These are phyloP conservation scores for Wilcoxina mikolae DNA, from an alignment of 495 filamentous ascomycete species.

Conservation along the genomic window DNA sequence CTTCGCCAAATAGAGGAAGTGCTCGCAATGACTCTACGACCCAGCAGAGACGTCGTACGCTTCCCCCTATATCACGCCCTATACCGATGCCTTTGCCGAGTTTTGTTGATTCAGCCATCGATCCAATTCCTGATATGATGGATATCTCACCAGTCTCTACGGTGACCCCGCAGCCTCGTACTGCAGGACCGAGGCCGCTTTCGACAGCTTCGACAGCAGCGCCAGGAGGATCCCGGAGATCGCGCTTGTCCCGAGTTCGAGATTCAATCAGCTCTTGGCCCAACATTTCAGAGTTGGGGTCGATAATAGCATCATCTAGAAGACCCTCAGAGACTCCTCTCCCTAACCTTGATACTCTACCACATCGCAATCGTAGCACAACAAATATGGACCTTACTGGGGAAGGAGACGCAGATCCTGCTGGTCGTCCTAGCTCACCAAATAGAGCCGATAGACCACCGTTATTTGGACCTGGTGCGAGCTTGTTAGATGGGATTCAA, in stretches of 20 bases:
- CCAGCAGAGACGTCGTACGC: slow-evolving; percentile 19
- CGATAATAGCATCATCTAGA: slow-evolving; percentile 15
- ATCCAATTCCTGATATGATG: slow-evolving; percentile 27
- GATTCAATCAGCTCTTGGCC: slow-evolving; percentile 29
- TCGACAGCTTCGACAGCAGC: slow-evolving; percentile 4
- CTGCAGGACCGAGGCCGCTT: slow-evolving; percentile 10
- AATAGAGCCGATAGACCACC: slow-evolving; percentile 13
- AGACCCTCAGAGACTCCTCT: slow-evolving; percentile 19
- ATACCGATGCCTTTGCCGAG: slow-evolving; percentile 14
- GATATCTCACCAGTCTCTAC: slow-evolving; percentile 28
- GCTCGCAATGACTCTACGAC: slow-evolving; percentile 2
- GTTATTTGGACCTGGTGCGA: slow-evolving; percentile 11
- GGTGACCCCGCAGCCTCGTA: slow-evolving; percentile 11
- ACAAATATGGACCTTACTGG: not conserved
- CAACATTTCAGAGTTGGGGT: slow-evolving; percentile 19
- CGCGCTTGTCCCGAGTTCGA: slow-evolving; percentile 30
- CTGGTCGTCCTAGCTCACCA: slow-evolving; percentile 10
- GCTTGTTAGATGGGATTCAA: slow-evolving; percentile 33
- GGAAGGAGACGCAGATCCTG: not conserved
- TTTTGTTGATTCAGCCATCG: too few relatives aligned
- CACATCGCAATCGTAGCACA: slow-evolving; percentile 12
- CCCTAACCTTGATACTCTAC: slow-evolving; percentile 21
- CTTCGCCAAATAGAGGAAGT: slow-evolving; percentile 12
- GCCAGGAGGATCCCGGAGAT: slow-evolving; percentile 17
- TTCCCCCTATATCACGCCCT: slow-evolving; percentile 24